phyloP scores from a whole-genome alignment of 1,139 yeast genomes.

The Taphrina populina region DNA sequence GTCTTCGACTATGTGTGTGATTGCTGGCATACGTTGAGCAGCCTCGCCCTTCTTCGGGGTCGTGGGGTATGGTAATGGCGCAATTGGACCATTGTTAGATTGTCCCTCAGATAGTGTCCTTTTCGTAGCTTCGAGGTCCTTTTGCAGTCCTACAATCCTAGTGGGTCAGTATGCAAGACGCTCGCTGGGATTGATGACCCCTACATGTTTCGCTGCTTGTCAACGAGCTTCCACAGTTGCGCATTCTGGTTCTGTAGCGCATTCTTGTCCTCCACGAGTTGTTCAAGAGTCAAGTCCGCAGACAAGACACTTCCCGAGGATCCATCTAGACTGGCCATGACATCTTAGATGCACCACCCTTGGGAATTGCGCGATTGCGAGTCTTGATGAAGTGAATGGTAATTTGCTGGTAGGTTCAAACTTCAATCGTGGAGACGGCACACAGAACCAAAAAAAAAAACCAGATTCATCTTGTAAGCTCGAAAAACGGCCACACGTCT shows the following conservation, averaged over 20 bases:
- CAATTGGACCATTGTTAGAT: slow-evolving; percentile 19
- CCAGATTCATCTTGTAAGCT: too few relatives aligned
- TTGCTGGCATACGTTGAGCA: neutral
- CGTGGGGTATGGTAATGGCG: slow-evolving; percentile 8
- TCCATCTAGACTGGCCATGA: slow-evolving; percentile 9
- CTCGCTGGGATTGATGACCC: neutral
- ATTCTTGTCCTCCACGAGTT: slow-evolving; percentile 21
- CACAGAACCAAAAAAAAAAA: too few relatives aligned
- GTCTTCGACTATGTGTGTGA: slow-evolving; percentile 11
- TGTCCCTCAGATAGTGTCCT: slow-evolving; percentile 38
- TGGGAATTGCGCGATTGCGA: neutral
- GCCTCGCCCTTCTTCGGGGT: slow-evolving; percentile 4
- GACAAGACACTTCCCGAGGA: slow-evolving; percentile 1
- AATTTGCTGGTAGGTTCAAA: too few relatives aligned
- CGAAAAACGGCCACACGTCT: too few relatives aligned
- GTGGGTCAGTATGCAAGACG: too few relatives aligned
- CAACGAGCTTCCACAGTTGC: slow-evolving; percentile 43
- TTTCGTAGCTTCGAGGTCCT: slow-evolving; percentile 42
- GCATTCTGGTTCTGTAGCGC: slow-evolving; percentile 40
- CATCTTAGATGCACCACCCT: neutral
- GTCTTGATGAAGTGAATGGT: too few relatives aligned
- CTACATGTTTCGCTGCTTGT: slow-evolving; percentile 42
- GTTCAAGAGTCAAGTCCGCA: slow-evolving; percentile 6
- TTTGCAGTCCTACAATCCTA: slow-evolving; percentile 42
- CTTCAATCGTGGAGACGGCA: too few relatives aligned